These are phyloP conservation scores for Colletotrichum spaethianum DNA, from an alignment of 2,329 filamentous ascomycete species.

Conservation along the genomic window DNA sequence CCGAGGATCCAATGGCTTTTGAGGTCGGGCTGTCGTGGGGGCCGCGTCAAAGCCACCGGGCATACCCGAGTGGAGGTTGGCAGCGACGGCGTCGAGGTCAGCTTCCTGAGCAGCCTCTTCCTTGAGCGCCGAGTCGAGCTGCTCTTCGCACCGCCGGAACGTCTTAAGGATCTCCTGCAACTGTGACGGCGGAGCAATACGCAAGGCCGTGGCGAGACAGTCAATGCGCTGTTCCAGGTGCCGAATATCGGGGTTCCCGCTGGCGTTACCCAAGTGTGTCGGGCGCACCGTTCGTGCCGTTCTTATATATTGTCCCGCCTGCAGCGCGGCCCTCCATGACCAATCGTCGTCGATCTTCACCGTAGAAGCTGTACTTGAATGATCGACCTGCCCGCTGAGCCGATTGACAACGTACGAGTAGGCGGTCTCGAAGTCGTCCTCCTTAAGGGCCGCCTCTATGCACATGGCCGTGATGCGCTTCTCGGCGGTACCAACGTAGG, in stretches of 20 bases:
- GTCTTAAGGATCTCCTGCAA: slow-evolving; percentile 82
- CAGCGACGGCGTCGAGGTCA: slow-evolving; percentile 76
- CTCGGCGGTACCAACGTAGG: slow-evolving; percentile 59
- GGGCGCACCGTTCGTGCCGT: slow-evolving; percentile 67
- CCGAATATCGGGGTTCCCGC: slow-evolving; percentile 73
- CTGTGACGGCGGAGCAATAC: slow-evolving; percentile 78
- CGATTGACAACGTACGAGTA: slow-evolving; percentile 87
- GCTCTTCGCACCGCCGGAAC: slow-evolving; percentile 84
- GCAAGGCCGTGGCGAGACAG: slow-evolving; percentile 81
- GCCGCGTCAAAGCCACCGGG: slow-evolving; percentile 66
- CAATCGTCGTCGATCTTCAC: slow-evolving; percentile 68
- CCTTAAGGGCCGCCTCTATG: slow-evolving; percentile 80
- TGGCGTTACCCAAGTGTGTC: slow-evolving; percentile 72
- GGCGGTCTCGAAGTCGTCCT: slow-evolving; percentile 88
- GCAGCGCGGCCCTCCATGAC: slow-evolving; percentile 84
- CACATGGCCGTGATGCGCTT: slow-evolving; percentile 84
- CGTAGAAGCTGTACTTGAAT: slow-evolving; percentile 45
- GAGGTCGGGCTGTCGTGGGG: slow-evolving; percentile 51
- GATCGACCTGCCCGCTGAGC: slow-evolving; percentile 60
- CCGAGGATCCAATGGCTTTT: slow-evolving; percentile 45
- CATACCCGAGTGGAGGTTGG: slow-evolving; percentile 69
- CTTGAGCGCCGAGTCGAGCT: slow-evolving; percentile 76
- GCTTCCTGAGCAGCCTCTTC: slow-evolving; percentile 78
- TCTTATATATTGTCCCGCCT: slow-evolving; percentile 81
- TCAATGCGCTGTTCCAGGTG: slow-evolving; percentile 87